A percentile compares a stretch with the other conserved stretches of the same genome.
Conservation (phyloP, 2,329 filamentous ascomycete species). For the Fusarium incarnatum region DNA sequence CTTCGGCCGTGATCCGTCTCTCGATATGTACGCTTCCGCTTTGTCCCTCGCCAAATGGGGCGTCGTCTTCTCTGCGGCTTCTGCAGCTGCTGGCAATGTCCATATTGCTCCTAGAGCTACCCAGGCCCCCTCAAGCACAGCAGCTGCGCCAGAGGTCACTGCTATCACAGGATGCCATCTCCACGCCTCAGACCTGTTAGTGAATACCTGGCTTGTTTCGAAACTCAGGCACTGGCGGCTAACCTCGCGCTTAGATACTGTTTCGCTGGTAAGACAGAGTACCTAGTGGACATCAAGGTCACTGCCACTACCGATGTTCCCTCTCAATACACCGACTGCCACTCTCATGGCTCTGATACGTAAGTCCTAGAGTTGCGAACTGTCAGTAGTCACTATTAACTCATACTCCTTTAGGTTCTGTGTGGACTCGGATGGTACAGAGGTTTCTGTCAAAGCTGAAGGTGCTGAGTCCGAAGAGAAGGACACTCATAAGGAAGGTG, state of each 20-base stretch:
- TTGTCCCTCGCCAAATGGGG: constrained; percentile 37
- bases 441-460: constrained; percentile 66
- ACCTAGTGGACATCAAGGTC: constrained; percentile 58
- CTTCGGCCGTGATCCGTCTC: constrained; percentile 1
- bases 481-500: constrained; percentile 30
- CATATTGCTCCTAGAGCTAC: constrained; percentile 50
- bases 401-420: constrained; percentile 64
- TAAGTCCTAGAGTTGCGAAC: constrained; percentile 51
- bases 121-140: constrained; percentile 44
- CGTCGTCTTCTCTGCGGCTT: constrained; percentile 28
- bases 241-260: constrained; percentile 54
- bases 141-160: constrained; percentile 47
- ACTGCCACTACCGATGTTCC: constrained; percentile 69
- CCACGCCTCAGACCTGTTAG: constrained; percentile 56
- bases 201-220: constrained; percentile 3
- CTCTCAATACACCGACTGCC: constrained; percentile 72
- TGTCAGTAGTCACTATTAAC: constrained; percentile 10
- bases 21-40: constrained; percentile 30
- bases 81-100: constrained; percentile 21
- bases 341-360: constrained; percentile 69
- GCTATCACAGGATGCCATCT: constrained; percentile 57
- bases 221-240: not conserved
- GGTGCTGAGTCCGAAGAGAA: constrained; percentile 42
- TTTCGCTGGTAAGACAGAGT: constrained; percentile 58
- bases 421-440: constrained; percentile 67